Evolutionary conservation across 1,284 basidiomycete genomes (phyloP).

Genomic region (Pseudozyma thailandica): DNA sequence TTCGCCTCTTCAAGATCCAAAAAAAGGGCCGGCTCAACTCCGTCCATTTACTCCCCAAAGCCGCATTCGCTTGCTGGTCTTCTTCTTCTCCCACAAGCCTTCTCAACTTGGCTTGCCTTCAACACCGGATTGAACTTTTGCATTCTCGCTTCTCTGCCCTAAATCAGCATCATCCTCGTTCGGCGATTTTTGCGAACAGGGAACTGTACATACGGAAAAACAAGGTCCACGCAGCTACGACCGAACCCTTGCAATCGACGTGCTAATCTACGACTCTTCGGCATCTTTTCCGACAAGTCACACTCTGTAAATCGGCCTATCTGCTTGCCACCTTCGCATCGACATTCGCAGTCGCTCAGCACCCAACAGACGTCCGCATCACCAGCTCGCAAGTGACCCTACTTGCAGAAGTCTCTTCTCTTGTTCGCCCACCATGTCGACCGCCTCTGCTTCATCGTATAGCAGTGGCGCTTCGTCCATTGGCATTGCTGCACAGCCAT

Average conservation of each 20-base stretch:
- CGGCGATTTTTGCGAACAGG: no score
- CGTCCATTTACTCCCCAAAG: constrained; percentile 17
- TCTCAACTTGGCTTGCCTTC: constrained; percentile 19
- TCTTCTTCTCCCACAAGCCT: constrained; percentile 8
- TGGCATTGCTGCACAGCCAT: constrained; percentile 31
- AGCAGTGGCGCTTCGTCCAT: constrained; percentile 45
- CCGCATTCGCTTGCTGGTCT: constrained; percentile 22
- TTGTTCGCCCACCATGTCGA: constrained; percentile 37
- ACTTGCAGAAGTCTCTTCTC: background rate
- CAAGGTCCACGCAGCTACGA: background rate
- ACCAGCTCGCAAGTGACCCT: background rate
- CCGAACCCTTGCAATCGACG: background rate
- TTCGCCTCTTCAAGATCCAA: constrained; percentile 2
- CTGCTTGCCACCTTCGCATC: background rate
- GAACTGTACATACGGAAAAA: constrained; percentile 6
- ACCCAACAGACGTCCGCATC: background rate
- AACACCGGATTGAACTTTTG: background rate
- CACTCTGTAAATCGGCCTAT: constrained; percentile 1
- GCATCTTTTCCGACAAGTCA: background rate
- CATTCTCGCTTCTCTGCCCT: background rate
- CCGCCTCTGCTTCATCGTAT: constrained; percentile 34
- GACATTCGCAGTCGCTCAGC: background rate
- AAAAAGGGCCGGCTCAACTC: constrained; percentile 40
- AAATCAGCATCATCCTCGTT: background rate
- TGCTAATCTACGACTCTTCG: constrained; percentile 5